Conservation (phyloP, 2,329 filamentous ascomycete genomes). For the Annulohypoxylon truncatum region DNA sequence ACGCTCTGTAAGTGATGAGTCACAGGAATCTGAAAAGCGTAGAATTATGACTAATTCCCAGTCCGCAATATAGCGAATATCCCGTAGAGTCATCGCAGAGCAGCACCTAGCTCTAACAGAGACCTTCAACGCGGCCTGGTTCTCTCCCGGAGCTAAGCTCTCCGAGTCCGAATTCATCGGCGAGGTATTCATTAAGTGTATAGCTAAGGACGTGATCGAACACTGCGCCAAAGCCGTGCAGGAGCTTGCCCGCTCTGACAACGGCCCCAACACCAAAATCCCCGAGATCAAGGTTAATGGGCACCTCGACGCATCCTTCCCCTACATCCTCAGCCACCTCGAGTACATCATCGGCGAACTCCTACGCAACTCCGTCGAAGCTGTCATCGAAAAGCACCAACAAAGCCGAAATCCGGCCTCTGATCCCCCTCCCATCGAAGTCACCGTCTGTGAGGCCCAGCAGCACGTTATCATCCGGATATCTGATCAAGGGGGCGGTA, state of each 20-base stretch:
- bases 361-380: slow-evolving; percentile 93
- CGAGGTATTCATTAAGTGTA: slow-evolving; percentile 93
- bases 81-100: slow-evolving; percentile 94
- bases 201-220: slow-evolving; percentile 88
- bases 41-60: not conserved
- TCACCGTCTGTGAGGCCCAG: slow-evolving; percentile 91
- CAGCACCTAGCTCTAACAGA: slow-evolving; percentile 96
- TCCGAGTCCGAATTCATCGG: slow-evolving; percentile 87
- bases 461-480: slow-evolving; percentile 97
- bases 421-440: slow-evolving; percentile 85
- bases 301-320: slow-evolving; percentile 89
- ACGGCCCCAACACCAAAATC: slow-evolving; percentile 76
- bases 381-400: slow-evolving; percentile 80
- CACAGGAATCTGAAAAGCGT: not conserved
- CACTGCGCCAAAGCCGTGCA: slow-evolving; percentile 82
- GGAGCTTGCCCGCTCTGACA: slow-evolving; percentile 78
- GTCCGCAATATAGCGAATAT: slow-evolving; percentile 75
- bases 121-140: slow-evolving; percentile 90
- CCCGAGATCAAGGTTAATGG: slow-evolving; percentile 87
- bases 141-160: slow-evolving; percentile 82
- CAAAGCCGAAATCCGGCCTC: slow-evolving; percentile 47
- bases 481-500: slow-evolving; percentile 93
- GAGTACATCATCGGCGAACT: slow-evolving; percentile 98
- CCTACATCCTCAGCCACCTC: slow-evolving; percentile 94
- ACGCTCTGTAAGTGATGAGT: slow-evolving; percentile 74